Evolutionary conservation across 495 filamentous ascomycete species (phyloP).

Genomic region (Talaromyces liani): DNA sequence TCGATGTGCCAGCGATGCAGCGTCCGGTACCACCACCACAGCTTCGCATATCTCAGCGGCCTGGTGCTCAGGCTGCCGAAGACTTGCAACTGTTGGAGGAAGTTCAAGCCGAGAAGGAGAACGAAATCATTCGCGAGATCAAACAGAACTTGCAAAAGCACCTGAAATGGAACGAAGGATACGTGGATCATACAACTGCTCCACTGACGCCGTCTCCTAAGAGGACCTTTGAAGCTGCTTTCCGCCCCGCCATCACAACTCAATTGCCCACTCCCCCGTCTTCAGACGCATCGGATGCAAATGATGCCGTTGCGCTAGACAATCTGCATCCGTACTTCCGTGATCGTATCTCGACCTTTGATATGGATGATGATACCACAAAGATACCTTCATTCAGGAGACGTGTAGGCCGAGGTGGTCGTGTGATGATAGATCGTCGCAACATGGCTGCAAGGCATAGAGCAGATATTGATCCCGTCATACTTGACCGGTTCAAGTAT

Average conservation of each 20-base stretch:
- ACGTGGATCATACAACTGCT: slow-evolving; percentile 73
- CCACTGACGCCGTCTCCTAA: slow-evolving; percentile 67
- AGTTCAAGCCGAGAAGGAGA: slow-evolving; percentile 73
- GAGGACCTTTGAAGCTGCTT: slow-evolving; percentile 50
- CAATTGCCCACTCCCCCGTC: slow-evolving; percentile 84
- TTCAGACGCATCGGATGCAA: slow-evolving; percentile 57
- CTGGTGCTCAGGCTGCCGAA: slow-evolving; percentile 56
- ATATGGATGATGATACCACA: slow-evolving; percentile 39
- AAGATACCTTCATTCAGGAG: slow-evolving; percentile 55
- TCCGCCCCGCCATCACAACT: slow-evolving; percentile 72
- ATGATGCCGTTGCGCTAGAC: slow-evolving; percentile 36
- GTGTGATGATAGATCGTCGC: slow-evolving; percentile 73
- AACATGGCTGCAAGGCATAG: slow-evolving; percentile 43
- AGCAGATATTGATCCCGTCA: slow-evolving; percentile 41
- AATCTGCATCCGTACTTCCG: slow-evolving; percentile 34
- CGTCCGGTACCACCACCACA: slow-evolving; percentile 46
- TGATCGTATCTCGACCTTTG: slow-evolving; percentile 39
- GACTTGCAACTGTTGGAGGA: slow-evolving; percentile 74
- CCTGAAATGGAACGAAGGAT: slow-evolving; percentile 76
- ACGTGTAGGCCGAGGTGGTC: slow-evolving; percentile 67
- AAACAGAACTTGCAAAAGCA: slow-evolving; percentile 75
- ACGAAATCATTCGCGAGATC: slow-evolving; percentile 67
- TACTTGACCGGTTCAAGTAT: slow-evolving; percentile 74
- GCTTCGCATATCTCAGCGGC: slow-evolving; percentile 60
- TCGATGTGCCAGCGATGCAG: slow-evolving; percentile 46